These are phyloP conservation scores for Erodium maritimum DNA, from an alignment of 345 rosid genomes.

Conservation along the genomic window DNA sequence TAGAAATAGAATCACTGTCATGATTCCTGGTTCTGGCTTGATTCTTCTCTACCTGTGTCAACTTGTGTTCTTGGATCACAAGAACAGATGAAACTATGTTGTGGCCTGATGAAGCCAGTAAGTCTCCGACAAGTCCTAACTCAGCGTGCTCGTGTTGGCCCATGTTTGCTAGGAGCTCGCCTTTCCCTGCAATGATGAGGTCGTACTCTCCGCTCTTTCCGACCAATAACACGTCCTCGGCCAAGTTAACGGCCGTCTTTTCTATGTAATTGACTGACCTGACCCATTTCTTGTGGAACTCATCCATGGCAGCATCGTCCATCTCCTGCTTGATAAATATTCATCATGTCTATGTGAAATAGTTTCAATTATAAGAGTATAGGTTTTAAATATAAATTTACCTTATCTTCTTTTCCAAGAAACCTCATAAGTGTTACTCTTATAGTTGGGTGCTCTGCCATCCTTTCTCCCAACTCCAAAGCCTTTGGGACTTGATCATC, in stretches of 20 bases:
- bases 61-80: constrained; percentile 47
- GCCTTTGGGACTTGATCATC: constrained; percentile 85
- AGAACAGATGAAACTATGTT: constrained; percentile 37
- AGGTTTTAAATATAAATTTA: no score
- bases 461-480: constrained; percentile 52
- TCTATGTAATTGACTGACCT: constrained; percentile 34
- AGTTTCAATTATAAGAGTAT: no score
- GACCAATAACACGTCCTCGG: constrained; percentile 34
- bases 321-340: constrained; percentile 24
- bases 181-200: constrained; percentile 60
- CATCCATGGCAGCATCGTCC: constrained; percentile 37
- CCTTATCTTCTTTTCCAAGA: constrained; percentile 36
- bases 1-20: no score
- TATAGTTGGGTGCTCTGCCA: constrained; percentile 61
- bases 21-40: no score
- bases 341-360: no score
- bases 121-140: constrained; percentile 40
- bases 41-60: no score
- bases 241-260: constrained; percentile 28
- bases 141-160: constrained; percentile 40
- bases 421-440: constrained; percentile 44
- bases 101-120: constrained; percentile 23
- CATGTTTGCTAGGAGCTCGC: constrained; percentile 46
- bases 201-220: constrained; percentile 52
- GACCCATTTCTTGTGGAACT: constrained; percentile 35